Evolutionary conservation across 129 eudicot species (phyloP).

Genomic region (Apium graveolens): DNA sequence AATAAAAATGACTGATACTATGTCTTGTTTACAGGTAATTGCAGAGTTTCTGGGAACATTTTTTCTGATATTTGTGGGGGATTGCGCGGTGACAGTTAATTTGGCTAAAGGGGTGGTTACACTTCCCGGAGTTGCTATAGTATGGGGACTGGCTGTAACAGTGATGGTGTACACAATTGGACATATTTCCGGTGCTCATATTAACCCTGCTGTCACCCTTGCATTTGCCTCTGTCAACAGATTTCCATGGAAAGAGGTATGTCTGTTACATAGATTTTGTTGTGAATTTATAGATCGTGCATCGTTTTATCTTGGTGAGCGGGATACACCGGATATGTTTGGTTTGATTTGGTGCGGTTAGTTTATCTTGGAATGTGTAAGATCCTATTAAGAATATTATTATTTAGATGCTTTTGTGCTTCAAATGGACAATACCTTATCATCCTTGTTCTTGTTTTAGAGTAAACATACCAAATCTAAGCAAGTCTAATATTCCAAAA

Average conservation of each 20-base stretch:
- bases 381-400: neutral
- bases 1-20: too few species aligned
- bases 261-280: neutral
- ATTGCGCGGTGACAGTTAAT: slow-evolving; percentile 66
- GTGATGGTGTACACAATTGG: slow-evolving; percentile 24
- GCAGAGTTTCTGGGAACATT: slow-evolving; percentile 78
- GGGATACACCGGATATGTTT: neutral
- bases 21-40: slow-evolving; percentile 49
- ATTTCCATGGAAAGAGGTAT: slow-evolving; percentile 21
- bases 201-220: slow-evolving; percentile 24
- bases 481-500: neutral
- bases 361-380: neutral
- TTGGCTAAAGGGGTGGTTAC: slow-evolving; percentile 42
- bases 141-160: slow-evolving; percentile 27
- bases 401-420: neutral
- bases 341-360: neutral
- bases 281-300: neutral
- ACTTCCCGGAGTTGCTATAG: slow-evolving; percentile 25
- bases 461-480: neutral
- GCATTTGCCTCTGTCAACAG: slow-evolving; percentile 20
- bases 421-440: too few species aligned
- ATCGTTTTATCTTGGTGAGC: neutral
- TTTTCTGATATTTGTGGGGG: slow-evolving; percentile 82
- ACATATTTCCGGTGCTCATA: slow-evolving; percentile 23
- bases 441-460: neutral